Base-by-base conservation (phyloP, 2,329 filamentous ascomycete species). In the Arthrobotrys megalospora region DNA sequence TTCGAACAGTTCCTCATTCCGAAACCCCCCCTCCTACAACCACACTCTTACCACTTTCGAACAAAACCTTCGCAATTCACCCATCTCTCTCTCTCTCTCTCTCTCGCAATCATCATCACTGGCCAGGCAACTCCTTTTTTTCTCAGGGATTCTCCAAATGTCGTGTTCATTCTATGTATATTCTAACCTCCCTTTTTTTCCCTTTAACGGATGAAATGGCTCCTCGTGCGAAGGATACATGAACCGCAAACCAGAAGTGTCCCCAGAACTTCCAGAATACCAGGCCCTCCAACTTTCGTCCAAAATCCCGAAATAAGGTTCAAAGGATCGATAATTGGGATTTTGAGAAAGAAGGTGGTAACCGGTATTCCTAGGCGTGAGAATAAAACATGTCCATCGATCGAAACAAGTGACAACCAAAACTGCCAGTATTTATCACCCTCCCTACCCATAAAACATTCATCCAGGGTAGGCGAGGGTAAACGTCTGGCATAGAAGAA, bases 401-500 rank as follows among this genome's bases (percentile, higher is more conserved):
- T 4, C 14, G 28, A 8, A 34, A 36, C 32, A 36, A 48, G 11
- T 38, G 36, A 21, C 28, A n/a, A 50, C 24, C n/a, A n/a, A 24
- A 16, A n/a, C 64, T 73, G 67, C 67, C 75, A 60, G 67, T 79
- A 79, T 68, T 76, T 79, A 79, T 79, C 75, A 79, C 69, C 75
- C 73, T 79, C 75, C 68, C 75, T 72, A 79, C 75, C 75, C 68
- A 79, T 55, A 43, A 73, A 66, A 66, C 45, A 60, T 48, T 24
- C 21, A 73, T 52, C 75, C 75, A 79, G 75, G 75, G 75, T 79
- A 79, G 75, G 68, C 43, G 75, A 73, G 75, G 75, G 69, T 79
- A 79, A 79, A 79, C 75, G 62, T 79, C 75, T 73, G 75, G 75
- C 75, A 73, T 64, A 79, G 62, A 79, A 79, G n/a, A 68, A 71